Evolutionary conservation across 1,139 yeast species (phyloP), one percentile per base, ranked within the genome.

Genomic region (Hemisphaericaspora xylanilytica): DNA sequence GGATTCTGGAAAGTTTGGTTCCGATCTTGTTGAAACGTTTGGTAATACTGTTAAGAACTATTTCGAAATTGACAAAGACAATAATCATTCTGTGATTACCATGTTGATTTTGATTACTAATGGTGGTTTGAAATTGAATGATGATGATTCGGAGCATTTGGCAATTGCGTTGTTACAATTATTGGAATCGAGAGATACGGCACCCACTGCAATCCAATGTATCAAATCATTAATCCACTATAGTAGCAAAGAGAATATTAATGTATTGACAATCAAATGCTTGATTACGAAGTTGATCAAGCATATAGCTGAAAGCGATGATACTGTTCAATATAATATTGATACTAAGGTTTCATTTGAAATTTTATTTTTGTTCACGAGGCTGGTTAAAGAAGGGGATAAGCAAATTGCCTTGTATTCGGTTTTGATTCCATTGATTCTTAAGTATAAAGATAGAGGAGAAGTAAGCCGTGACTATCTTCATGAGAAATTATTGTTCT

Each of bases 91-190:
- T 4, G 60, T 82, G 5, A 59, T 85, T 25, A 77, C 87, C 0
- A 58, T 73, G n/a, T 73, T 81, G 53, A 75, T 86, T 2, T 63
- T 85, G 13, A 57, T 81, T 12, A 80, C 87, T 5, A 66, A 77
- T 4, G 76, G 85, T 6, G 65, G 68, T 13, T 61, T 73, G 2
- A 49, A 58, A 2, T 55, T 82, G 29, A 50, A 54, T 17, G 59
- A 66, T 1, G 63, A 65, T 4, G 70, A 69, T n/a, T 57, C 67
- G 0, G 40, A 42, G 3, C 41, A 41, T 13, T 44, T 70, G 25
- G 52, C 70, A 51, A 38, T 47, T 6, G 61, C 65, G 3, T 63
- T 73, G 34, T 51, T 81, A 5, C 48, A 46, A 43, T 68, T 49
- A 57, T 54, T 54, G 55, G 65, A 41, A 35, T 67, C 38, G 16